Conservation (phyloP, 106 monocot species). For the Amphibolis antarctica region DNA sequence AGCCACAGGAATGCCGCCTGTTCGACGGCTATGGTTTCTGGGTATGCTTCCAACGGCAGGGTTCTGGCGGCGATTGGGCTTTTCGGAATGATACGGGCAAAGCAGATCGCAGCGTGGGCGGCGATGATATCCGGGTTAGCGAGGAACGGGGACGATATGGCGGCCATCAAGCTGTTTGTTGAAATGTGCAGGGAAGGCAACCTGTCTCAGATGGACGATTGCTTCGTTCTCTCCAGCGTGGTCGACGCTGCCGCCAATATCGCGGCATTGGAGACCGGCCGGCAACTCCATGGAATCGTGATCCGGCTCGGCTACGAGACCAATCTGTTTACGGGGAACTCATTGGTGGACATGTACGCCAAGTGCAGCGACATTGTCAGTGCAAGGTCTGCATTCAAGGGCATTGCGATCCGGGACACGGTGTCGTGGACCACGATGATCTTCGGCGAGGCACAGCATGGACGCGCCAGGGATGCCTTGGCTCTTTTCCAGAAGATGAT, state of each 20-base stretch:
- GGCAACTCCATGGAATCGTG: conserved; percentile 56
- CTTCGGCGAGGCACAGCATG: conserved; percentile 86
- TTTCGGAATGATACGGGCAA: conserved; percentile 31
- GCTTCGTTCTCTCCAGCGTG: conserved; percentile 44
- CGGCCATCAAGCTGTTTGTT: conserved; percentile 35
- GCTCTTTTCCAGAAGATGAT: conserved; percentile 53
- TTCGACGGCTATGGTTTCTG: conserved; percentile 72
- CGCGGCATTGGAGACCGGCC: conserved; percentile 42
- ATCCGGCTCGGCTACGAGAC: conserved; percentile 34
- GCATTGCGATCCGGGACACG: conserved; percentile 26
- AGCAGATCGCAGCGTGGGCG: conserved; percentile 52
- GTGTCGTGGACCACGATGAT: conserved; percentile 96
- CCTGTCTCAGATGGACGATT: conserved; percentile 41
- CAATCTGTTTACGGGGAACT: conserved; percentile 49
- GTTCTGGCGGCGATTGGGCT: conserved; percentile 35
- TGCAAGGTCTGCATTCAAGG: conserved; percentile 50
- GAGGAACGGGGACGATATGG: conserved; percentile 25
- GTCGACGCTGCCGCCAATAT: conserved; percentile 37
- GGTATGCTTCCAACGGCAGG: conserved; percentile 47
- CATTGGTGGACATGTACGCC: conserved; percentile 85
- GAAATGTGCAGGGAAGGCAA: conserved; percentile 55
- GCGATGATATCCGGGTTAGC: conserved; percentile 67
- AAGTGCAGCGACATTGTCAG: conserved; percentile 66
- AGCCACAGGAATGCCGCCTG: conserved; percentile 23
- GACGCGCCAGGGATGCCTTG: conserved; percentile 38